Evolutionary conservation across 2,329 filamentous ascomycete genomes (phyloP), one percentile per base, ranked within the genome.

Genomic region (Colletotrichum agaves): DNA sequence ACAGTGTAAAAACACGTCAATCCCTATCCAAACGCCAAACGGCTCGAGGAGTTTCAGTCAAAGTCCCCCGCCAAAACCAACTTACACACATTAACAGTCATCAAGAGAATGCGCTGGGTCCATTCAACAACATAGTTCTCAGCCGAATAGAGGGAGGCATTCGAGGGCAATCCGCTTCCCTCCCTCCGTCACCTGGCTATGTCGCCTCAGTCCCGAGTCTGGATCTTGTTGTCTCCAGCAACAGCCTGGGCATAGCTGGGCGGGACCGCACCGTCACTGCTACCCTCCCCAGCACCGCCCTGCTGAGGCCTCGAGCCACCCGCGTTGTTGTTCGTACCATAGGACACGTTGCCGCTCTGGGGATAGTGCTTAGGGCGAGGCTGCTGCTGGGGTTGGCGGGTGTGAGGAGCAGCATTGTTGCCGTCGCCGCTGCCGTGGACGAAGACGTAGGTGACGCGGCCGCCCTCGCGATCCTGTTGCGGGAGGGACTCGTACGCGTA

Each of bases 231-330:
- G 76, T 98, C 95, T 1, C 93, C 94, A 15, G 67, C 56, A 67
- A 98, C 91, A 53, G 93, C 95, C 80, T 98, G 93, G 15, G 92
- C 91, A 78, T 98, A 98, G 13, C 91, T 93, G 4, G 96, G 95
- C 46, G 95, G 94, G 41, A 87, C 84, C 12, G 81, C 81, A 55
- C 83, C 75, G 70, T 80, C 79, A 71, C 78, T 80, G 76, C 80
- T 76, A 44, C 84, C 79, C 74, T 82, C 80, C 70, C 81, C 82
- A 21, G 78, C 76, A 58, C 77, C 73, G 62, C 75, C 71, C 71
- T 77, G 74, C 64, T 76, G 75, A 17, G 72, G 74, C 31, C 73
- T 59, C 64, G 61, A 70, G 41, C 61, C 71, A 71, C 52, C 59
- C 69, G 66, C 71, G 77, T 65, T 69, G 44, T 49, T 61, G 11